Conservation (phyloP, 2,329 filamentous ascomycete genomes). For the Periconia sp. region DNA sequence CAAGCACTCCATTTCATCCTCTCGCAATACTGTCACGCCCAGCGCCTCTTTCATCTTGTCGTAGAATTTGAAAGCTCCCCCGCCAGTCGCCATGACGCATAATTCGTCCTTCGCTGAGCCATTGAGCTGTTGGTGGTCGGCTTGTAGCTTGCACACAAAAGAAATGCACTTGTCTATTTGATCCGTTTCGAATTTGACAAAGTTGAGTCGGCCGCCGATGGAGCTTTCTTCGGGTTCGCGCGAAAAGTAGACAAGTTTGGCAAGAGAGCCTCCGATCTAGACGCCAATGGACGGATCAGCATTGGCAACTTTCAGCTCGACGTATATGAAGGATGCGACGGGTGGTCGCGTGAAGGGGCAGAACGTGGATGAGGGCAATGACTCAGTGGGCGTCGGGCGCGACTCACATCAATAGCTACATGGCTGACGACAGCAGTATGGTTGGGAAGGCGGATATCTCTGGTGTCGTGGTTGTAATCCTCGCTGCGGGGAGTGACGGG, state of each 20-base stretch:
- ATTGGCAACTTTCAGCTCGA: not conserved
- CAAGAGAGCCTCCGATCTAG: constrained; percentile 91
- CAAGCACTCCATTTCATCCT: constrained; percentile 98
- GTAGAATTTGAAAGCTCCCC: constrained; percentile 96
- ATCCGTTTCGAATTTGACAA: constrained; percentile 94
- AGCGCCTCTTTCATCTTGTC: constrained; percentile 82
- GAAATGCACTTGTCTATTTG: constrained; percentile 90
- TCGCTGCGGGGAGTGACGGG: constrained; percentile 54
- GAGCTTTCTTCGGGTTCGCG: constrained; percentile 78
- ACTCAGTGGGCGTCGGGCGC: not conserved
- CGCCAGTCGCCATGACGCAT: constrained; percentile 93
- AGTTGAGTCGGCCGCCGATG: constrained; percentile 87
- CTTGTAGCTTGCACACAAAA: constrained; percentile 83
- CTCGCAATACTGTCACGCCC: constrained; percentile 82
- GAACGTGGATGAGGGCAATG: not conserved
- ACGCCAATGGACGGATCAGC: constrained; percentile 18
- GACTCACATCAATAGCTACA: constrained; percentile 88
- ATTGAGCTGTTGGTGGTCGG: constrained; percentile 77
- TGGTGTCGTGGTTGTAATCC: constrained; percentile 71
- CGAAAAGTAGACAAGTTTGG: constrained; percentile 97
- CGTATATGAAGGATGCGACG: not conserved
- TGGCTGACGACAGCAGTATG: constrained; percentile 95
- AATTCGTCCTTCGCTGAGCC: constrained; percentile 71
- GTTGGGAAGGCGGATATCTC: constrained; percentile 93
- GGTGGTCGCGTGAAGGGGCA: not conserved